These are phyloP conservation scores for Atkinsonella hypoxylon DNA, from an alignment of 2,329 filamentous ascomycete genomes.

Conservation along the genomic window DNA sequence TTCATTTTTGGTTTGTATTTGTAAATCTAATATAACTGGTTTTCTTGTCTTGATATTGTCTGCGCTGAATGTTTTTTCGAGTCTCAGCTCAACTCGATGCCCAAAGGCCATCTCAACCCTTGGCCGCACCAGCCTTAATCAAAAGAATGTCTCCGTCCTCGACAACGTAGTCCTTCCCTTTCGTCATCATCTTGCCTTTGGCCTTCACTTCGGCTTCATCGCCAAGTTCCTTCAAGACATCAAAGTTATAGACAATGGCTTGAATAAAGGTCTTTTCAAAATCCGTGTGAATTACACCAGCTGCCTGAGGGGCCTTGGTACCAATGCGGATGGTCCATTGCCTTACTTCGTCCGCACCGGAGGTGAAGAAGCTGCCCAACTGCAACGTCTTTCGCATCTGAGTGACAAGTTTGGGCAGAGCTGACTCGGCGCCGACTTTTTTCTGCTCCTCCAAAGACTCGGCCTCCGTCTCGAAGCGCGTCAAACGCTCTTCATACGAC, in stretches of 20 bases:
- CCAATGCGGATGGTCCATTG: constrained; percentile 97
- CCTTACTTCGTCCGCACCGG: constrained; percentile 86
- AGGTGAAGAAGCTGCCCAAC: constrained; percentile 94
- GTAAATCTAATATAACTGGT: too few species aligned
- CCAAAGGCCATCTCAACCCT: constrained; percentile 33
- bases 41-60: background rate
- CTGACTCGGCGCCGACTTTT: constrained; percentile 73
- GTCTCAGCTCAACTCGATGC: background rate
- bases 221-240: constrained; percentile 67
- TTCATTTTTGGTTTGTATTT: too few species aligned
- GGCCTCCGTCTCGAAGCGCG: constrained; percentile 64
- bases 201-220: constrained; percentile 83
- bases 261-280: constrained; percentile 99
- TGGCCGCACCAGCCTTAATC: constrained; percentile 82
- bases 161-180: constrained; percentile 93
- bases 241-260: constrained; percentile 85
- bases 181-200: constrained; percentile 94
- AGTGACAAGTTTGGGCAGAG: constrained; percentile 79
- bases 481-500: constrained; percentile 83
- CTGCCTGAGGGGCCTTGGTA: constrained; percentile 94
- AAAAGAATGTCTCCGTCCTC: constrained; percentile 74
- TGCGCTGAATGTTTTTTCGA: background rate
- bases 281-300: constrained; percentile 95
- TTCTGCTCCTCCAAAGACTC: constrained; percentile 80
- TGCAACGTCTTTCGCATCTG: constrained; percentile 90